These are phyloP conservation scores for Lasiodiplodia citricola DNA, from an alignment of 2,329 filamentous ascomycete species.

Conservation along the genomic window DNA sequence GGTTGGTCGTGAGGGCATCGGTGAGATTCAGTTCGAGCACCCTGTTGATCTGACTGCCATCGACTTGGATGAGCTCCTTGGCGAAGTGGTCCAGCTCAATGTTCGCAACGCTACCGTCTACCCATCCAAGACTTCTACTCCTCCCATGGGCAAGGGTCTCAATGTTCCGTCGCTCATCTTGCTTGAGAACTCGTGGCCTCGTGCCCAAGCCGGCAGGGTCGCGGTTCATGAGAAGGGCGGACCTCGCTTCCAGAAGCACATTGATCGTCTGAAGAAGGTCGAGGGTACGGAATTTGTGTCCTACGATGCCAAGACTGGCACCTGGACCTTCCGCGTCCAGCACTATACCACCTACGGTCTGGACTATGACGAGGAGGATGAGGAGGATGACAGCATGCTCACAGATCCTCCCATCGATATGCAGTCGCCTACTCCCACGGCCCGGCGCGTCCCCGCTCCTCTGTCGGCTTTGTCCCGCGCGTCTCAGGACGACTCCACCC, in stretches of 20 bases:
- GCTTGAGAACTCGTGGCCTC: slow-evolving; percentile 93
- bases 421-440: slow-evolving; percentile 51
- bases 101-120: slow-evolving; percentile 89
- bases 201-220: slow-evolving; percentile 58
- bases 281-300: slow-evolving; percentile 79
- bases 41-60: slow-evolving; percentile 79
- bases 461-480: slow-evolving; percentile 25
- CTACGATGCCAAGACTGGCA: slow-evolving; percentile 79
- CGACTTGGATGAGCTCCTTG: slow-evolving; percentile 79
- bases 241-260: slow-evolving; percentile 76
- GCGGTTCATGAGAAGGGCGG: slow-evolving; percentile 41
- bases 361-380: slow-evolving; percentile 67
- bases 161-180: slow-evolving; percentile 89
- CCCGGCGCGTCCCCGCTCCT: slow-evolving; percentile 39
- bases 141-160: slow-evolving; percentile 81
- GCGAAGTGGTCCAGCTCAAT: slow-evolving; percentile 75
- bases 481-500: slow-evolving; percentile 40
- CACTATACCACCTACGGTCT: slow-evolving; percentile 97
- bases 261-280: slow-evolving; percentile 80
- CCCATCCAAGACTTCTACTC: slow-evolving; percentile 69
- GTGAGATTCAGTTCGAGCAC: slow-evolving; percentile 79
- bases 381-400: slow-evolving; percentile 55
- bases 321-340: slow-evolving; percentile 92
- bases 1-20: slow-evolving; percentile 82
- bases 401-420: slow-evolving; percentile 39